Evolutionary conservation across 495 filamentous ascomycete species (phyloP).

Genomic region (Parathielavia hyrcaniae): DNA sequence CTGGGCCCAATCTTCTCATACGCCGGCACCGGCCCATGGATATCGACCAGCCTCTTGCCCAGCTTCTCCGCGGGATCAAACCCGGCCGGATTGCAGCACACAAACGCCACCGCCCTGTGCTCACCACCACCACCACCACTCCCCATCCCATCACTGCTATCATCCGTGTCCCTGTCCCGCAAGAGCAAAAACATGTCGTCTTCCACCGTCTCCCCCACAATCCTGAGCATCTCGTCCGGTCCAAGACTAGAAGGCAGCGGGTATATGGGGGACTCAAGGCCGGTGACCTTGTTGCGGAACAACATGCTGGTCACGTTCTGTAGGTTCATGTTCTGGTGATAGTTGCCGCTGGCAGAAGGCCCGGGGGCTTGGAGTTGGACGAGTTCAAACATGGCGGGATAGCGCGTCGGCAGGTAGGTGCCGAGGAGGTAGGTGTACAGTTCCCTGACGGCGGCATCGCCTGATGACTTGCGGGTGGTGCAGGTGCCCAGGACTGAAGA

Average conservation of each 20-base stretch:
- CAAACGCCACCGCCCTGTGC: constrained; percentile 62
- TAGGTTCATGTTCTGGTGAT: too few relatives aligned
- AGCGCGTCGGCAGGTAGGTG: constrained; percentile 60
- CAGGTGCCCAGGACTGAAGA: constrained; percentile 43
- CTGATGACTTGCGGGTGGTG: constrained; percentile 38
- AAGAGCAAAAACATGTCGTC: constrained; percentile 69
- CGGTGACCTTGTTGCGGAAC: constrained; percentile 46
- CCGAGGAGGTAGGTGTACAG: constrained; percentile 58
- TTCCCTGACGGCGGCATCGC: constrained; percentile 51
- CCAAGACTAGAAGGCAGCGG: constrained; percentile 21
- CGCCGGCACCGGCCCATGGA: constrained; percentile 64
- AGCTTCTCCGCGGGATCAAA: constrained; percentile 63
- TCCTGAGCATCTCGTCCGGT: constrained; percentile 38
- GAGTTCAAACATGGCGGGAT: constrained; percentile 55
- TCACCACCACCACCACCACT: constrained; percentile 30
- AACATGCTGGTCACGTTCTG: constrained; percentile 15
- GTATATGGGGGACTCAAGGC: constrained; percentile 38
- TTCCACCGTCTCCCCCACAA: constrained; percentile 57
- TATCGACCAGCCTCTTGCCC: constrained; percentile 53
- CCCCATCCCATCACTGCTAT: too few relatives aligned
- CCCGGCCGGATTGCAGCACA: constrained; percentile 66
- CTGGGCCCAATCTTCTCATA: constrained; percentile 68
- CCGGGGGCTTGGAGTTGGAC: too few relatives aligned
- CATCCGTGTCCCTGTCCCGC: constrained; percentile 41
- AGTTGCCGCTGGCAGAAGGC: too few relatives aligned